Percentiles rank a stretch among this genome's conserved stretches.
These are phyloP conservation scores for Podila minutissima DNA, from an alignment of 192 early-diverging fungal genomes.

Conservation along the genomic window DNA sequence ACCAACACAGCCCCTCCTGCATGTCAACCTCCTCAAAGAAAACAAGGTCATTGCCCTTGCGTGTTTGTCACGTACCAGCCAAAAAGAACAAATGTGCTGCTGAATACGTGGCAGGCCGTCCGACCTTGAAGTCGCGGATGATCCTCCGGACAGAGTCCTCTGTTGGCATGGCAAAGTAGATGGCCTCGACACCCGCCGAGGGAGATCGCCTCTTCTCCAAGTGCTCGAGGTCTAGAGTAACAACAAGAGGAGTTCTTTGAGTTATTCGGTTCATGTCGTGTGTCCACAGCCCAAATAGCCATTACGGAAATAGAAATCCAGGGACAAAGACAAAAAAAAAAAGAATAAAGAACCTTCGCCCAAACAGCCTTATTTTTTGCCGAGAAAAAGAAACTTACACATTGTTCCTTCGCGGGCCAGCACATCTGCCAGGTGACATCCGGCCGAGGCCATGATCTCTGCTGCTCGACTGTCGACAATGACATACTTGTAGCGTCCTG, in stretches of 20 bases:
- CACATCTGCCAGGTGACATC: constrained; percentile 76
- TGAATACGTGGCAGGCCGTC: constrained; percentile 63
- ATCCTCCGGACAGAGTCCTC: constrained; percentile 67
- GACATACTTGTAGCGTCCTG: constrained; percentile 84
- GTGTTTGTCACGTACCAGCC: constrained; percentile 48
- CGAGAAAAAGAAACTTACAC: constrained; percentile 52
- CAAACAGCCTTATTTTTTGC: too few species aligned
- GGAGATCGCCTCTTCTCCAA: constrained; percentile 66
- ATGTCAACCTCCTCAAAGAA: neutral
- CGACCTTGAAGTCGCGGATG: constrained; percentile 64
- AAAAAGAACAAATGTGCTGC: constrained; percentile 70
- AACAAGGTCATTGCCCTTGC: neutral
- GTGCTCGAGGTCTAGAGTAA: constrained; percentile 58
- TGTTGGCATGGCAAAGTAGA: constrained; percentile 70
- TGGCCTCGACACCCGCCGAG: constrained; percentile 66
- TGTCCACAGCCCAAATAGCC: neutral
- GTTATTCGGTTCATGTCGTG: too few species aligned
- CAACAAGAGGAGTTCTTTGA: neutral
- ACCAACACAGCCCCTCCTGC: neutral
- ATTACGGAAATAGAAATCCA: neutral
- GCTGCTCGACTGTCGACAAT: constrained; percentile 79
- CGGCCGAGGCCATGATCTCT: constrained; percentile 73
- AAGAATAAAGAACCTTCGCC: neutral
- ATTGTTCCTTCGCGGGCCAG: constrained; percentile 70
- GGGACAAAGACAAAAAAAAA: constrained; percentile 3